Conservation (phyloP, 192 early-diverging fungal genomes). For the Coemansia sp. region DNA sequence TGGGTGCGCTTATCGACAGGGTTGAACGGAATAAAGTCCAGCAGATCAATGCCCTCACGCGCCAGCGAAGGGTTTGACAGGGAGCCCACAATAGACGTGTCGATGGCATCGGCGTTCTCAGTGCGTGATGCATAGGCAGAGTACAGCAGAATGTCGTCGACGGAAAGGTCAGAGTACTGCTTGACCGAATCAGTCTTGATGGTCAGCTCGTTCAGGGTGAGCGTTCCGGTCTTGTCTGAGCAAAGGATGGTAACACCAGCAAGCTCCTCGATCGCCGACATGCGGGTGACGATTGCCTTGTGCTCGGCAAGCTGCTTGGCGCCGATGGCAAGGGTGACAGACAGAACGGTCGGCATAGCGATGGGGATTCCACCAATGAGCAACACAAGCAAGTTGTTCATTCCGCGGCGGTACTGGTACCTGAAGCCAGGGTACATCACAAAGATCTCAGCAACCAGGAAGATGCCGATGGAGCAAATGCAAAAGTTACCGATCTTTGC, state of each 20-base stretch:
- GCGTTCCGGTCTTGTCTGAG: constrained; percentile 95
- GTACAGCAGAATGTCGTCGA: constrained; percentile 63
- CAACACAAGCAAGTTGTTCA: constrained; percentile 76
- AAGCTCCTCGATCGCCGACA: constrained; percentile 79
- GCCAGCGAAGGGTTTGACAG: constrained; percentile 58
- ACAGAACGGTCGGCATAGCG: constrained; percentile 78
- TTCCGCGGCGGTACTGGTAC: constrained; percentile 71
- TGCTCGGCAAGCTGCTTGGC: constrained; percentile 79
- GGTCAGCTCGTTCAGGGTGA: constrained; percentile 82
- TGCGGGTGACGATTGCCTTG: constrained; percentile 79
- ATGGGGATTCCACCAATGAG: constrained; percentile 80
- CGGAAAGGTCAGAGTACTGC: constrained; percentile 62
- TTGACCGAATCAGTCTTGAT: constrained; percentile 69
- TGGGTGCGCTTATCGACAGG: constrained; percentile 77
- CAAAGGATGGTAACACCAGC: constrained; percentile 82
- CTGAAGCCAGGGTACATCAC: constrained; percentile 70
- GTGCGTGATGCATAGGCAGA: constrained; percentile 75
- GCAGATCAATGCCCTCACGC: constrained; percentile 64
- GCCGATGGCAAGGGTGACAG: constrained; percentile 76
- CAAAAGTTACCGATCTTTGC: constrained; percentile 78
- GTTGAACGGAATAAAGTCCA: constrained; percentile 73
- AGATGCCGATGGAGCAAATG: constrained; percentile 69
- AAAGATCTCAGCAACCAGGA: constrained; percentile 67
- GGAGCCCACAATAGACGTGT: constrained; percentile 70
- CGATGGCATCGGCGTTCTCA: constrained; percentile 80